phyloP scores from a whole-genome alignment of 1,284 basidiomycete species.

The Pseudozyma tsukubaensis region DNA sequence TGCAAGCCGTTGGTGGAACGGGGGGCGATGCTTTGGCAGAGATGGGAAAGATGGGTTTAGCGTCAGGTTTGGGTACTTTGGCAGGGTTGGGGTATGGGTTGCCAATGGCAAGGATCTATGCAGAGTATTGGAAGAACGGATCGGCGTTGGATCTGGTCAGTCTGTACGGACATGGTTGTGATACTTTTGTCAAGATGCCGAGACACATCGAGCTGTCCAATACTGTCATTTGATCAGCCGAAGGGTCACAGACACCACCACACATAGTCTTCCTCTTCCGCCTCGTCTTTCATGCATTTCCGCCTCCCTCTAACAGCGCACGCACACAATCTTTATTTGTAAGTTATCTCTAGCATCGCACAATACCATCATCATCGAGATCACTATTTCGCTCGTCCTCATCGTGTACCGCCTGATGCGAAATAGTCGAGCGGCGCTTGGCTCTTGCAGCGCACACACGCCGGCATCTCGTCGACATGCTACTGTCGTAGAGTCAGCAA shows the following conservation, averaged over 20 bases:
- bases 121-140: slow-evolving; percentile 70
- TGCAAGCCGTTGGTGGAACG: slow-evolving; percentile 73
- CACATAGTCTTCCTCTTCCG: background rate
- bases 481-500: too few relatives aligned
- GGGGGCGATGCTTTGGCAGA: slow-evolving; percentile 74
- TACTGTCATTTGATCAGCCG: slow-evolving; percentile 37
- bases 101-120: slow-evolving; percentile 85
- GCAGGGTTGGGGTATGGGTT: slow-evolving; percentile 78
- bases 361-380: too few relatives aligned
- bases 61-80: slow-evolving; percentile 80
- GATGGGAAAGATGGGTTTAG: slow-evolving; percentile 77
- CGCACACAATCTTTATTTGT: too few relatives aligned
- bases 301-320: too few relatives aligned
- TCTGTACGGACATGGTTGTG: slow-evolving; percentile 55
- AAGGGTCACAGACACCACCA: background rate
- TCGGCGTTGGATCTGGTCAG: slow-evolving; percentile 33
- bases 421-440: too few relatives aligned
- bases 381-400: too few relatives aligned
- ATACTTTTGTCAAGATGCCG: slow-evolving; percentile 60
- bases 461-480: too few relatives aligned
- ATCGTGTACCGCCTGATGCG: too few relatives aligned
- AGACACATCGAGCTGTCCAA: slow-evolving; percentile 54
- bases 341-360: too few relatives aligned
- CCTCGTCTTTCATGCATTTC: background rate
- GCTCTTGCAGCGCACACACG: too few relatives aligned